Base-by-base conservation (phyloP, 2,329 filamentous ascomycete genomes). In the Colletotrichum aenigma region DNA sequence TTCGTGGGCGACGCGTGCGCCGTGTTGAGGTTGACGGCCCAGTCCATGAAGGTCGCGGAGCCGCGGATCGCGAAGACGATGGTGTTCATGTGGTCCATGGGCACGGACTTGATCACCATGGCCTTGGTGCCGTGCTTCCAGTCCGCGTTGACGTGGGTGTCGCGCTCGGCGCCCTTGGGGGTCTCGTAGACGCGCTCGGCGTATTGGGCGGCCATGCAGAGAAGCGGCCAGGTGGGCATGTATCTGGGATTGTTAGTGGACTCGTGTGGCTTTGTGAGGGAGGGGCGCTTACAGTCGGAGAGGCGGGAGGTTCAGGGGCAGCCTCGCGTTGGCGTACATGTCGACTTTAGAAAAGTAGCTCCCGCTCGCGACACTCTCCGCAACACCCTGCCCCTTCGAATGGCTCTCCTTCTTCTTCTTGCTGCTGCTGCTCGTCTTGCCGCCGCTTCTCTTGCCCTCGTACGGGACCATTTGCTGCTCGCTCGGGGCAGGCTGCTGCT, bases 41-140 rank as follows among this genome's bases (percentile, higher is more conserved):
- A 98, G 84, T 98, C 95, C 86, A 94, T 92, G 79, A 97, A 94
- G 8, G 91, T 94, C 28, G 95, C 92, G 1, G 93, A 95, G 24
- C 95, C 95, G 24, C 95, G 91, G 77, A 98, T 94, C 16, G 95
- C 95, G 80, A 98, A 94, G 13, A 97, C 93, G 71, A 98, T 93
- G 21, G 93, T 93, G 81, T 94, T 92, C 86, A 93, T 92, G 79
- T 95, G 89, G 80, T 97, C 95, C 81, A 96, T 91, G 2, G 94
- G 92, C 0, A 96, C 89, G 0, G 93, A 95, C 81, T 96, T 96
- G 81, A 97, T 93, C 18, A 94, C 92, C 93, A 96, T 96, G 28
- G 95, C 94, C 82, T 96, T 96, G 1, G 94, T 94, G n/a, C 94
- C 94, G 5, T 90, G 88, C 24, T 89, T 88, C 89, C 93, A 94